Conservation (phyloP, 2,329 filamentous ascomycete species). For the Fusarium sp. region DNA sequence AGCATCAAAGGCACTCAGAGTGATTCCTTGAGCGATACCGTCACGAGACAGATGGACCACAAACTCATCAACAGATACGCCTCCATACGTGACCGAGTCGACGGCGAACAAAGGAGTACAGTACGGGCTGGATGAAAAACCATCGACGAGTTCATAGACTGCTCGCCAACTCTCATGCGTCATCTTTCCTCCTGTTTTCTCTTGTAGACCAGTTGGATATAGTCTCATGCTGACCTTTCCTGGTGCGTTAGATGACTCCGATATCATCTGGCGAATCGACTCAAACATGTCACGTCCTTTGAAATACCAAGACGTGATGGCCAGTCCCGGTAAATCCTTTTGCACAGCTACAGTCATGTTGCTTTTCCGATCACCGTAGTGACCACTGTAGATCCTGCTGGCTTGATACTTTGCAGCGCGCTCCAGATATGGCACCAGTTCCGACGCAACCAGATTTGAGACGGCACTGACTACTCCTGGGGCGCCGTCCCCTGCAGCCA, state of each 20-base stretch:
- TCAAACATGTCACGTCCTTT: neutral
- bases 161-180: neutral
- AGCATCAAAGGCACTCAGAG: neutral
- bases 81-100: neutral
- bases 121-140: neutral
- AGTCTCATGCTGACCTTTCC: slow-evolving; percentile 7
- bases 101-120: neutral
- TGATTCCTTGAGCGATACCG: neutral
- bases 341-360: neutral
- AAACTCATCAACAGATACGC: neutral
- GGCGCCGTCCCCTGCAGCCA: neutral
- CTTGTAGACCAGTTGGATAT: neutral
- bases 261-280: neutral
- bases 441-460: neutral
- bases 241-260: neutral
- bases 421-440: neutral
- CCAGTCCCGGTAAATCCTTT: neutral
- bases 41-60: neutral
- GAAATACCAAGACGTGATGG: neutral
- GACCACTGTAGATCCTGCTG: neutral
- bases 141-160: neutral
- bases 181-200: neutral
- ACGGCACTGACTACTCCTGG: neutral
- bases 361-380: neutral
- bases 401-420: neutral